A percentile compares a stretch with the other conserved stretches of the same genome.
phyloP scores from a whole-genome alignment of 2,329 filamentous ascomycete species.

The Cadophora gregata region DNA sequence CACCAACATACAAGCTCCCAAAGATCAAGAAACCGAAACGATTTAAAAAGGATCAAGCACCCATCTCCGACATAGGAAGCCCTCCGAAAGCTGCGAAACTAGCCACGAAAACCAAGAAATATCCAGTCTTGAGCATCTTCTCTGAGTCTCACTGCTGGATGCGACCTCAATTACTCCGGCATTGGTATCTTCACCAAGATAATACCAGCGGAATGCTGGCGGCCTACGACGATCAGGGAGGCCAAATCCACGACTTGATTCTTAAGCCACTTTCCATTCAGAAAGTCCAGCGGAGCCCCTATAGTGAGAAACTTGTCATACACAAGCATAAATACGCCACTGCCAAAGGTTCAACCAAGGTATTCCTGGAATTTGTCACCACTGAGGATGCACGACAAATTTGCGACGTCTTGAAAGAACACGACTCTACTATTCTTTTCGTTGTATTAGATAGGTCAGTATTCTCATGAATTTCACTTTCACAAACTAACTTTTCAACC shows the following conservation, averaged over 20 bases:
- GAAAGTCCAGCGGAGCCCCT: not conserved
- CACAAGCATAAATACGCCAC: not conserved
- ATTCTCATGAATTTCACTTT: not conserved
- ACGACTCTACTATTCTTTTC: not conserved
- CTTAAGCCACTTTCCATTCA: not conserved
- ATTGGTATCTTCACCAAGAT: not conserved
- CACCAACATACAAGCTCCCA: not conserved
- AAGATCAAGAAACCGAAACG: not conserved
- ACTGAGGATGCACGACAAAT: not conserved
- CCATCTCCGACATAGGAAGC: not conserved
- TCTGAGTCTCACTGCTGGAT: constrained; percentile 1
- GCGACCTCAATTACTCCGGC: not conserved
- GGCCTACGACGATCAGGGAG: not conserved
- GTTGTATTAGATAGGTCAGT: not conserved
- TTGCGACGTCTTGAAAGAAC: constrained; percentile 6
- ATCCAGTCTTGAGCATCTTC: not conserved
- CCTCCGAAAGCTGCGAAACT: not conserved
- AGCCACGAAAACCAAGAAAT: not conserved
- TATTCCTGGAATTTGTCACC: not conserved
- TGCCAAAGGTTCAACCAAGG: not conserved
- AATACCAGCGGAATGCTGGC: not conserved
- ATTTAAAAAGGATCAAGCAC: not conserved
- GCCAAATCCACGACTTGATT: not conserved
- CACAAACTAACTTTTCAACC: not conserved
- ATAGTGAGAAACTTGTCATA: not conserved